Conservation (phyloP, 2,329 filamentous ascomycete species). For the Acrocalymma vagum region DNA sequence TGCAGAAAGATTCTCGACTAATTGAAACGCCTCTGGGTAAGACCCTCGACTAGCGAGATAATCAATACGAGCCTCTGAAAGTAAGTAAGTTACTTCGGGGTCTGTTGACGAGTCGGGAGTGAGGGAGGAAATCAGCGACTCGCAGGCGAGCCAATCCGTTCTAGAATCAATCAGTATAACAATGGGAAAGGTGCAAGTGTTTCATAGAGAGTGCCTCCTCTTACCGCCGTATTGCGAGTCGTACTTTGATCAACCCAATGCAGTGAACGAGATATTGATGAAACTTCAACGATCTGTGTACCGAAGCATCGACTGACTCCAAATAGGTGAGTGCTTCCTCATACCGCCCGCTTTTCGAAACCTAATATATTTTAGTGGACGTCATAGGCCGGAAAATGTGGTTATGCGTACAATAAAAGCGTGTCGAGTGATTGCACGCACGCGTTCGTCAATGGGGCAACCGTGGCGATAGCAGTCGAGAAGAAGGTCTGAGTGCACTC, state of each 20-base stretch:
- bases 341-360: conserved; percentile 74
- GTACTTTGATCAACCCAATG: conserved; percentile 71
- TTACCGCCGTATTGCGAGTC: conserved; percentile 66
- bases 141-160: conserved; percentile 65
- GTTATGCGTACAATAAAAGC: conserved; percentile 63
- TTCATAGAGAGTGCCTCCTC: background rate
- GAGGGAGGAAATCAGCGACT: conserved; percentile 66
- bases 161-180: conserved; percentile 42
- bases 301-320: conserved; percentile 66
- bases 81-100: conserved; percentile 66
- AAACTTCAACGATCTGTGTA: conserved; percentile 76
- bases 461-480: conserved; percentile 73
- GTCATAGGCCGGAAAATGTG: background rate
- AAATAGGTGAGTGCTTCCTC: conserved; percentile 71
- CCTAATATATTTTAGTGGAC: conserved; percentile 35
- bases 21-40: conserved; percentile 61
- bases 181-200: conserved; percentile 18
- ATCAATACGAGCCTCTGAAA: conserved; percentile 68
- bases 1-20: conserved; percentile 62
- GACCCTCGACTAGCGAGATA: conserved; percentile 63
- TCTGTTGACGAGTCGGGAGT: conserved; percentile 62
- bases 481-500: conserved; percentile 75
- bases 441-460: conserved; percentile 76
- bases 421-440: conserved; percentile 77
- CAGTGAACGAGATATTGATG: conserved; percentile 77